Percentiles rank a stretch among this genome's conserved stretches.
phyloP scores from a whole-genome alignment of 208 protist species.

The Leishmania mexicana region DNA sequence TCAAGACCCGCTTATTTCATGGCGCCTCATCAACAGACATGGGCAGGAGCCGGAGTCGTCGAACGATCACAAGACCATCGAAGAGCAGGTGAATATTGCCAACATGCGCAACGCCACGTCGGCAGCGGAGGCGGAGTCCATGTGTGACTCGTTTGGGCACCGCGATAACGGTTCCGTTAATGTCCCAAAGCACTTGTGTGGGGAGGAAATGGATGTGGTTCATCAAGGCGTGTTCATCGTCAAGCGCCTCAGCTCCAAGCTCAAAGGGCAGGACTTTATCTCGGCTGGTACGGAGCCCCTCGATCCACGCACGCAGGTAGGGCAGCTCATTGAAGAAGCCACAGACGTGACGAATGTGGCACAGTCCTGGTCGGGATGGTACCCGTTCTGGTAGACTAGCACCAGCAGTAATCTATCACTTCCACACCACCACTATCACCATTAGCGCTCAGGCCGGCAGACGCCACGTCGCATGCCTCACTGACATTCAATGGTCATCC shows the following conservation, averaged over 20 bases:
- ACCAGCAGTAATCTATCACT: too few relatives aligned
- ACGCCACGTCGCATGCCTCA: neutral
- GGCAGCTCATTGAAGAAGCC: slow-evolving; percentile 82
- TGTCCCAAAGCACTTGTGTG: slow-evolving; percentile 48
- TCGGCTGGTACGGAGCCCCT: slow-evolving; percentile 36
- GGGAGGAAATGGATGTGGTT: slow-evolving; percentile 75
- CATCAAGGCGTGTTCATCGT: slow-evolving; percentile 87
- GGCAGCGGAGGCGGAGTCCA: slow-evolving; percentile 30
- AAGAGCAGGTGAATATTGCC: slow-evolving; percentile 63
- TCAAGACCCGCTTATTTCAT: slow-evolving; percentile 99
- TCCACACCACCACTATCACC: neutral
- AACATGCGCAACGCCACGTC: slow-evolving; percentile 34
- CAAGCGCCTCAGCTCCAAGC: slow-evolving; percentile 81
- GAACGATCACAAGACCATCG: slow-evolving; percentile 74
- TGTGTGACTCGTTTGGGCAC: slow-evolving; percentile 33
- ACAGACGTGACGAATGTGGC: slow-evolving; percentile 87
- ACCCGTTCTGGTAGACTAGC: slow-evolving; percentile 82
- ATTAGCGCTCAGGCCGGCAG: neutral
- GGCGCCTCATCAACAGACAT: slow-evolving; percentile 93
- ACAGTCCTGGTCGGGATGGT: slow-evolving; percentile 92
- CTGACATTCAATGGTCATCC: neutral
- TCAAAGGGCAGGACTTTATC: slow-evolving; percentile 82
- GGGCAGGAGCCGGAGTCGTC: slow-evolving; percentile 75
- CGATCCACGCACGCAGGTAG: slow-evolving; percentile 79
- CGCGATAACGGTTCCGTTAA: slow-evolving; percentile 28